Evolutionary conservation across 139 green algal genomes (phyloP), one percentile per base, ranked within the genome.

Genomic region (Gonium pectorale): DNA sequence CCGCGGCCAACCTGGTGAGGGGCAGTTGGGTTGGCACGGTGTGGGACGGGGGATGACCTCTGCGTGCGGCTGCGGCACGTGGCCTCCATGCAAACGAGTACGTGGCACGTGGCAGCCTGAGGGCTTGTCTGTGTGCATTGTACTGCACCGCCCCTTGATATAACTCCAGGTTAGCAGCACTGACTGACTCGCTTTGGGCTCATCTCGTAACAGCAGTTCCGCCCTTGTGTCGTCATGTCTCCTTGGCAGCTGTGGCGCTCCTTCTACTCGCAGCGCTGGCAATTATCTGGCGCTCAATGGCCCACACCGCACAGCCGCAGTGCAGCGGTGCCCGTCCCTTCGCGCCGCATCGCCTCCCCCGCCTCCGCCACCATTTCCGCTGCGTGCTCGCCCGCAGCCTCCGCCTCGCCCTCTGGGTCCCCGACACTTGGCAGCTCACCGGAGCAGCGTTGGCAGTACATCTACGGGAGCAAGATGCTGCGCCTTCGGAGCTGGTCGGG

Each of bases 391-490:
- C 17, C 44, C 17, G 43, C 62, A 31, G 15, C 33, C 35, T 54
- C 73, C 52, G 43, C 73, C 40, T 49, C 38, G 3, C 24, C 74
- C 41, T 44, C 43, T 5, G 7, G 40, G 22, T 6, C 67, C 40
- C 1, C 75, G 31, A 73, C 60, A 8, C 38, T 29, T 0, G 15
- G 21, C 73, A 56, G 27, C 54, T 56, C 73, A 5, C 37, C 56
- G 31, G 77, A 73, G 27, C 49, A 74, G 62, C 60, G 62, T 21
- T 83, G 77, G 77, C 62, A 90, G 71, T 73, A 44, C 24, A 52
- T 37, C 21, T 93, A 91, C 78, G 85, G 87, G 46, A 46, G 24
- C 59, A 93, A 93, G 68, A 89, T 91, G 90, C 52, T 75, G 40
- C 51, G 62, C 44, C 80, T 86, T 13, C 15, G 59, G 33, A 68